A percentile compares a stretch with the other conserved stretches of the same genome.
Evolutionary conservation across 106 monocot genomes (phyloP).

Genomic region (Amphibolis antarctica): DNA sequence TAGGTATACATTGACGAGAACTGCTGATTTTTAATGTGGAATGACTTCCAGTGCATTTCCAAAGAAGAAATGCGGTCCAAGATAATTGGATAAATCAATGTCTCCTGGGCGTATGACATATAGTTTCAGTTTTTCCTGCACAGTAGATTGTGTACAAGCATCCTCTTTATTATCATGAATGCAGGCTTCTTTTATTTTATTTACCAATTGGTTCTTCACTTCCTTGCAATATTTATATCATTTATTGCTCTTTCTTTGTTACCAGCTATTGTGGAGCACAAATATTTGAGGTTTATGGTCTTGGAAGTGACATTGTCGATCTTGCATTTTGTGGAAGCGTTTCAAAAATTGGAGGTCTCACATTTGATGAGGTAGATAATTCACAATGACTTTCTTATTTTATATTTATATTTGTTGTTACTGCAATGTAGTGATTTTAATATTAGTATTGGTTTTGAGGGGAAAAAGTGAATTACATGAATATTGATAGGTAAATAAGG

Average conservation of each 20-base stretch:
- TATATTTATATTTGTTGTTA: neutral
- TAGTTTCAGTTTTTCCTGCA: too few relatives aligned
- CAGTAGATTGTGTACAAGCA: too few relatives aligned
- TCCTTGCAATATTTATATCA: neutral
- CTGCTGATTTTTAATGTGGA: too few relatives aligned
- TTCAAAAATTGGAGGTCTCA: constrained; percentile 86
- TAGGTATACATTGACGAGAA: too few relatives aligned
- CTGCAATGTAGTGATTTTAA: neutral
- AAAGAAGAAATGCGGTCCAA: too few relatives aligned
- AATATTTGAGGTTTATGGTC: constrained; percentile 97
- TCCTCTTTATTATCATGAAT: too few relatives aligned
- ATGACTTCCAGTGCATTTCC: too few relatives aligned
- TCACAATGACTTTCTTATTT: neutral
- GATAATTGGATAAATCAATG: too few relatives aligned
- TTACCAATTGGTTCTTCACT: neutral
- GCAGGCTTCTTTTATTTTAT: too few relatives aligned
- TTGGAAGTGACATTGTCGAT: constrained; percentile 89
- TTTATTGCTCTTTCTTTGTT: constrained; percentile 9
- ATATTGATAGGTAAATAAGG: too few relatives aligned
- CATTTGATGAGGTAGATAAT: constrained; percentile 78
- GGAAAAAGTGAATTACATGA: neutral
- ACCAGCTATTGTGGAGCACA: constrained; percentile 95
- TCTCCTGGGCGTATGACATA: too few relatives aligned
- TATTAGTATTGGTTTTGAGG: neutral
- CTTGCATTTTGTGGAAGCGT: constrained; percentile 96